These are phyloP conservation scores for Suillus ampliporus DNA, from an alignment of 768 basidiomycete genomes.

Conservation along the genomic window DNA sequence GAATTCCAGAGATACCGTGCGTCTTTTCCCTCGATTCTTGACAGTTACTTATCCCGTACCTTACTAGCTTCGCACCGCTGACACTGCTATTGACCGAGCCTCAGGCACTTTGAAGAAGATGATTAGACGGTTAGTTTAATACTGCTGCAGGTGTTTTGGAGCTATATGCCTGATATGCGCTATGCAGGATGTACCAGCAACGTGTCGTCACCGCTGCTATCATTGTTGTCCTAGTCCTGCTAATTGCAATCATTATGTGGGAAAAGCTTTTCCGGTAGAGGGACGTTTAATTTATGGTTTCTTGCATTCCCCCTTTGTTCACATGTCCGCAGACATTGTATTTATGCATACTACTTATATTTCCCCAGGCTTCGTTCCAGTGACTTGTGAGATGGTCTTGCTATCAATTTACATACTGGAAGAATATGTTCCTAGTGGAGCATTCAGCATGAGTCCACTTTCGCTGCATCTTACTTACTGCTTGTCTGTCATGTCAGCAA, in stretches of 20 bases:
- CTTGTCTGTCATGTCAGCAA: slow-evolving; percentile 35
- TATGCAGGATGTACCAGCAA: slow-evolving; percentile 93
- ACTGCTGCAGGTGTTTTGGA: slow-evolving; percentile 11
- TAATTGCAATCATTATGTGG: slow-evolving; percentile 84
- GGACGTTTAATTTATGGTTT: slow-evolving; percentile 18
- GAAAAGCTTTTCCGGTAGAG: slow-evolving; percentile 65
- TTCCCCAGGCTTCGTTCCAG: background rate
- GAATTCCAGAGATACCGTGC: slow-evolving; percentile 86
- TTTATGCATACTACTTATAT: slow-evolving; percentile 37
- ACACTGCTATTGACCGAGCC: slow-evolving; percentile 88
- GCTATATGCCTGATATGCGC: slow-evolving; percentile 34
- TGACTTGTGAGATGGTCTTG: slow-evolving; percentile 22
- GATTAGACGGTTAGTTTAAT: slow-evolving; percentile 80
- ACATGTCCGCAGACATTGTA: slow-evolving; percentile 24
- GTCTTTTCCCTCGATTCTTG: background rate
- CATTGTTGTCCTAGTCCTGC: slow-evolving; percentile 79
- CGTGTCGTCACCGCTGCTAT: slow-evolving; percentile 87
- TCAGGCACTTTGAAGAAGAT: slow-evolving; percentile 93
- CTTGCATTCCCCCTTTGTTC: slow-evolving; percentile 19
- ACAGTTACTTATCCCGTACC: background rate
- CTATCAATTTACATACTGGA: slow-evolving; percentile 29
- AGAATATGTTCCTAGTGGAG: slow-evolving; percentile 37
- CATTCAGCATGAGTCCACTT: background rate
- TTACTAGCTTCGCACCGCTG: slow-evolving; percentile 79
- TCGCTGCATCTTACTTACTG: slow-evolving; percentile 20